Evolutionary conservation across 345 rosid genomes (phyloP), one percentile per base, ranked within the genome.

Genomic region (Heritiera fomes): DNA sequence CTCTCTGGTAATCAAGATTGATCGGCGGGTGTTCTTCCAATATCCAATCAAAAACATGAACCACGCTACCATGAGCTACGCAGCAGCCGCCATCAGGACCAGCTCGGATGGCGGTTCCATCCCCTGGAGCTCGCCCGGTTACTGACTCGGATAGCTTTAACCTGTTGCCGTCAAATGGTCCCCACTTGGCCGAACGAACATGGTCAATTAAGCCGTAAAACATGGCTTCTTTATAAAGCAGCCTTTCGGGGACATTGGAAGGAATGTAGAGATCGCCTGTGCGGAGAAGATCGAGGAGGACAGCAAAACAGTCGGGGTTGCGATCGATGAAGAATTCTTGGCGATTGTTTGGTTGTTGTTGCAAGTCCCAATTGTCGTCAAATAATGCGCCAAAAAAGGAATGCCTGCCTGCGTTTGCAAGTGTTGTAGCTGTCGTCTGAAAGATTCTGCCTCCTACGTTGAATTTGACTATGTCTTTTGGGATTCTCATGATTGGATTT

Each of bases 251-350:
- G 80, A 96, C 62, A 17, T 84, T 86, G 2, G 91, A 61, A 0
- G 98, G 98, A 68, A 92, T 62, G 88, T 90, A 83, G 45, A 96
- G 91, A 78, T 97, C 98, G 30, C 99, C 95, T 34, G 97, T 91
- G n/a, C 99, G 99, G 84, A 96, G 98, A 58, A 96, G 94, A 85
- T 96, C 98, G 45, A 96, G 98, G 76, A 97, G 93, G 28, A 94
- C 86, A 18, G 91, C 84, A 86, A 97, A 97, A 71, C 98, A 97
- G 65, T 97, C 94, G 1, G 99, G 91, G 87, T 90, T 97, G 61
- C 98, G 84, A 55, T 97, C 99, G 28, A 94, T 84, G 91, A 90
- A 97, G 73, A 80, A 65, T 75, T 88, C 91, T 77, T 71, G 72
- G 61, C 78, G 43, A 13, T 69, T 75, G 64, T 63, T 73, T 1